A percentile compares a stretch with the other conserved stretches of the same genome.
Evolutionary conservation across 1,284 basidiomycete species (phyloP).

Genomic region (Chalciporus sp.): DNA sequence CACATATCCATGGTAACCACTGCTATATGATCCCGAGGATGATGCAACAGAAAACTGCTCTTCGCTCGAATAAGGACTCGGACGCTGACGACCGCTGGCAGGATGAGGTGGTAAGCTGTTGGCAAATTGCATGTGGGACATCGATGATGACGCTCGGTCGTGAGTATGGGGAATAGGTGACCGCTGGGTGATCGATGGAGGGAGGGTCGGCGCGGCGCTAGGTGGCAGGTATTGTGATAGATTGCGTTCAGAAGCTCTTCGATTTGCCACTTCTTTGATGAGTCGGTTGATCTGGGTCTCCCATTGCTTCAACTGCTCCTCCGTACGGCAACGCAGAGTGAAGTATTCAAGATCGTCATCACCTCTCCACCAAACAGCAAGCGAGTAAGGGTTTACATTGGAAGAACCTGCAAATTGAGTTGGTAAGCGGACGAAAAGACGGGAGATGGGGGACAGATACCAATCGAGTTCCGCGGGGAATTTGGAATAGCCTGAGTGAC

Average conservation of each 20-base stretch:
- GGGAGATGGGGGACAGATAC: conserved; percentile 45
- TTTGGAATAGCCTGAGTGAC: conserved; percentile 77
- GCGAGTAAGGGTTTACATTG: conserved; percentile 55
- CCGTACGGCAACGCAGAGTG: conserved; percentile 88
- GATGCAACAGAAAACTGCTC: conserved; percentile 38
- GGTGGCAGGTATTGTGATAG: conserved; percentile 43
- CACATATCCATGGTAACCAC: conserved; percentile 61
- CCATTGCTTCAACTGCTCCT: conserved; percentile 95
- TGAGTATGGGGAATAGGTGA: conserved; percentile 39
- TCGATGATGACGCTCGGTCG: conserved; percentile 47
- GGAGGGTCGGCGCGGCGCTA: conserved; percentile 27
- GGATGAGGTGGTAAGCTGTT: conserved; percentile 40
- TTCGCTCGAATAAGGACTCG: conserved; percentile 44
- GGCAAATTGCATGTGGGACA: conserved; percentile 32
- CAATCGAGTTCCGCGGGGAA: conserved; percentile 57
- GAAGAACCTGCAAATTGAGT: conserved; percentile 41
- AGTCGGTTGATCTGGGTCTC: conserved; percentile 86
- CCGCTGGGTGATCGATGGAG: conserved; percentile 29
- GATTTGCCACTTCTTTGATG: conserved; percentile 70
- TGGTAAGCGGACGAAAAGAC: conserved; percentile 4
- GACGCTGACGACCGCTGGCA: conserved; percentile 41
- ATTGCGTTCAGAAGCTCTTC: conserved; percentile 63
- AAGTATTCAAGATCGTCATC: conserved; percentile 94
- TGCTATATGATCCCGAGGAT: conserved; percentile 38
- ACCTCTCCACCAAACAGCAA: conserved; percentile 93